Evolutionary conservation across 2,329 filamentous ascomycete species (phyloP).

Genomic region (Talaromyces sp.): DNA sequence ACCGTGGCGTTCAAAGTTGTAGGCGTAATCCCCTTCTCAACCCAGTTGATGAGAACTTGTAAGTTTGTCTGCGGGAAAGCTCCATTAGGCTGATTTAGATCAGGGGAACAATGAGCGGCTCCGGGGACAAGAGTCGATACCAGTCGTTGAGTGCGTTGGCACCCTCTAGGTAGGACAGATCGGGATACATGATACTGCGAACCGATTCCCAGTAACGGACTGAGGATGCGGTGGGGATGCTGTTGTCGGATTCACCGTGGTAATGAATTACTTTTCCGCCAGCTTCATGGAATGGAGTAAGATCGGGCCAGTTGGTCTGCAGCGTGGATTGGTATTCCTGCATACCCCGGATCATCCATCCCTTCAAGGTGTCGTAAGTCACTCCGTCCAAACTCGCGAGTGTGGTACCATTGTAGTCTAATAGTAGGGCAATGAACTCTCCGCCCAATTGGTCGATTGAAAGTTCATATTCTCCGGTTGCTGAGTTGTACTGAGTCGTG

Average conservation of each 20-base stretch:
- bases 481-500: neutral
- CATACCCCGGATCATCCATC: slow-evolving; percentile 55
- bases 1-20: slow-evolving; percentile 32
- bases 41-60: slow-evolving; percentile 52
- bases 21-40: slow-evolving; percentile 51
- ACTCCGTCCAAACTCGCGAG: neutral
- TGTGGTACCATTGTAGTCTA: neutral
- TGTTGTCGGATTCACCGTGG: slow-evolving; percentile 27
- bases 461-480: neutral
- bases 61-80: slow-evolving; percentile 50
- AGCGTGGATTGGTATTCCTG: slow-evolving; percentile 51
- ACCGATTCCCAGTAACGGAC: neutral
- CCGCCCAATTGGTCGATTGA: neutral
- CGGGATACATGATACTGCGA: slow-evolving; percentile 48
- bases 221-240: neutral
- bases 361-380: slow-evolving; percentile 43
- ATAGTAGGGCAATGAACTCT: neutral
- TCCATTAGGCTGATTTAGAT: slow-evolving; percentile 46
- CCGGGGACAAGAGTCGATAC: slow-evolving; percentile 57
- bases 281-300: slow-evolving; percentile 49
- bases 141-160: slow-evolving; percentile 50
- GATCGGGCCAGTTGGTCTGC: slow-evolving; percentile 56
- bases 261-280: slow-evolving; percentile 60
- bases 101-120: slow-evolving; percentile 51
- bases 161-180: slow-evolving; percentile 39